Percentiles rank a stretch among this genome's conserved stretches.
phyloP scores from a whole-genome alignment of 371 early-diverging fungal genomes.

The Rhizopus delemar region DNA sequence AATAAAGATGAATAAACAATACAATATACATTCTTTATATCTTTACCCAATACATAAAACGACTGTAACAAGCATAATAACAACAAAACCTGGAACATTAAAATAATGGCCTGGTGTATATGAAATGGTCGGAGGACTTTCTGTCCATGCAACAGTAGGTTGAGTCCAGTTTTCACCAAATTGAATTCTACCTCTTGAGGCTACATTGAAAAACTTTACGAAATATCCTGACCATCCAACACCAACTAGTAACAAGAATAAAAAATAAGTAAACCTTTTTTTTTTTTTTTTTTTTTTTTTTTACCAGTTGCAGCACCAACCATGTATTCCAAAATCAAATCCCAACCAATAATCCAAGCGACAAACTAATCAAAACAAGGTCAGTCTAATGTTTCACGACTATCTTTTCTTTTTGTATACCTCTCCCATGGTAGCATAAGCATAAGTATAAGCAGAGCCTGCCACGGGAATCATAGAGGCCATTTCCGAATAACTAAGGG shows the following conservation, averaged over 20 bases:
- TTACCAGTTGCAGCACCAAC: conserved; percentile 72
- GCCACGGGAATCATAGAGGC: conserved; percentile 83
- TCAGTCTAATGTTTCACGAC: background rate
- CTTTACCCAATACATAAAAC: conserved; percentile 65
- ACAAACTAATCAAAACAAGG: conserved; percentile 39
- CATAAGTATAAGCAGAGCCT: conserved; percentile 83
- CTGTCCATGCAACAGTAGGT: conserved; percentile 66
- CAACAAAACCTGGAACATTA: conserved; percentile 75
- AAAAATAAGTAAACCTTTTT: background rate
- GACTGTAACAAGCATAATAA: conserved; percentile 60
- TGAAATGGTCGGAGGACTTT: conserved; percentile 38
- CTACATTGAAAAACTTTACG: conserved; percentile 64
- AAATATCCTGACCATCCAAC: conserved; percentile 85
- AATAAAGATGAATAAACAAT: no score
- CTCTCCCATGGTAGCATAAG: conserved; percentile 85
- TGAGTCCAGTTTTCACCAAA: conserved; percentile 56
- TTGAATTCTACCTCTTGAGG: conserved; percentile 43
- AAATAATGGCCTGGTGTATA: conserved; percentile 58
- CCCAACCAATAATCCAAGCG: conserved; percentile 86
- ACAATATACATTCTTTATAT: background rate
- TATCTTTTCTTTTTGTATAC: conserved; percentile 11
- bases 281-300: background rate
- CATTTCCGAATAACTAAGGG: conserved; percentile 81
- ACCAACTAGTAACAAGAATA: conserved; percentile 25
- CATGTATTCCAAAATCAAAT: conserved; percentile 82